Evolutionary conservation across 2,329 filamentous ascomycete genomes (phyloP), one percentile per base, ranked within the genome.

Genomic region (Lanzia echinophila): DNA sequence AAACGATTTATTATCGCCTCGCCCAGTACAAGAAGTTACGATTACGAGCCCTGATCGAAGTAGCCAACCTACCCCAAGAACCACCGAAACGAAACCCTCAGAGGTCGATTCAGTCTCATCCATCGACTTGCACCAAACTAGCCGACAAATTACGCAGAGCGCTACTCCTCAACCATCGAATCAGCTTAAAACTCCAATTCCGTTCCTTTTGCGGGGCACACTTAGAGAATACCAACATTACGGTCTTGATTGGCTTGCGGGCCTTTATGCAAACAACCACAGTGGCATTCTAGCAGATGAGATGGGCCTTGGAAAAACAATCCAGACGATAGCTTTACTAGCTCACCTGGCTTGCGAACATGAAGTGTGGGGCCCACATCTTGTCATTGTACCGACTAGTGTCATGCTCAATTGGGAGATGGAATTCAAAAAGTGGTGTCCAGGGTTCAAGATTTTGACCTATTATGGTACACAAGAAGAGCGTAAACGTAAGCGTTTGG

Each of bases 341-440:
- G 94, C 94, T 4, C 92, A 99, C 68, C 78, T 99, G 34, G 94
- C 95, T 8, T 91, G 91, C 58, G 80, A 90, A 38, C 88, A 96
- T 67, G 83, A 90, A 65, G 84, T 95, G 5, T 99, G 94, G 95
- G 94, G 95, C 0, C 90, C 94, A 1, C 94, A 99, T 74, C 75
- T 99, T 22, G 89, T 99, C 47, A 87, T 99, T 57, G 94, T 99
- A 2, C 94, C 94, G 1, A 99, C 94, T 2, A 97, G 91, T 70
- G 95, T 99, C 47, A 96, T 99, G 79, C 82, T 99, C 60, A 99
- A 99, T 68, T 99, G 94, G 94, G 95, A 99, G 70, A 97, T 97
- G 87, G 94, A 99, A 71, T 99, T 99, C 78, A 97, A 97, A 68
- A 99, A 99, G 69, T 99, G 92, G 83, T 89, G 91, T 54, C 94